Evolutionary conservation across 2,329 filamentous ascomycete genomes (phyloP), one percentile per base, ranked within the genome.

Genomic region (Aspergillus niger): DNA sequence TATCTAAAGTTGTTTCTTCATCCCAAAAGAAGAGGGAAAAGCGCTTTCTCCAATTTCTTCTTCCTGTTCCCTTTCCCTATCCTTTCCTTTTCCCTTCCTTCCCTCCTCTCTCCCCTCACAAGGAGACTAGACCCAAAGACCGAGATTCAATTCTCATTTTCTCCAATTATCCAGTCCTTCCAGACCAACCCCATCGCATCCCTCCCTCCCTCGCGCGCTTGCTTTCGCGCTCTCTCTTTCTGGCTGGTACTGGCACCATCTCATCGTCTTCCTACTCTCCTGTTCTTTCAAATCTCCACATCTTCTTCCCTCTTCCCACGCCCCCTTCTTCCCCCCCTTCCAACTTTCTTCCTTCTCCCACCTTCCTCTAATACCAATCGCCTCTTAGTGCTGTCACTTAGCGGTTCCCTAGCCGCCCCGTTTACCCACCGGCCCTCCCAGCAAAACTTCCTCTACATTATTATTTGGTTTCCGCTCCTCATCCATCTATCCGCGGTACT

Each of bases 281-380:
- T 59, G 32, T 55, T 55, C 54, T 63, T 49, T 53, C 41, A 54
- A 54, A 55, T 64, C 47, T 60, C 56, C 47, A 36, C 32, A 36
- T 36, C 32, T 36, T 36, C 32, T 36, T 36, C 11, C 32, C 32
- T 36, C 57, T 61, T 58, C 58, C 47, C 58, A 55, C 51, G 55
- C 62, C 26, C 47, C 55, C 56, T 55, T 58, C 58, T 30, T 58
- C 57, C 60, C 28, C 28, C 58, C 60, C 57, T 51, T 65, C 58
- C 49, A 63, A 36, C 60, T 65, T 61, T 63, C 55, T 62, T 57
- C 51, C 62, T 59, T 61, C 65, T 57, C 58, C 61, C 63, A 53
- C 59, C 55, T 62, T 44, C 54, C 56, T 58, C 59, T 44, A 52
- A 36, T 50, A 4, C 48, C 32, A 30, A 17, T 50, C 41, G 30